A percentile compares a stretch with the other conserved stretches of the same genome.
These are phyloP conservation scores for Penicillium hordei DNA, from an alignment of 2,329 filamentous ascomycete species.

Conservation along the genomic window DNA sequence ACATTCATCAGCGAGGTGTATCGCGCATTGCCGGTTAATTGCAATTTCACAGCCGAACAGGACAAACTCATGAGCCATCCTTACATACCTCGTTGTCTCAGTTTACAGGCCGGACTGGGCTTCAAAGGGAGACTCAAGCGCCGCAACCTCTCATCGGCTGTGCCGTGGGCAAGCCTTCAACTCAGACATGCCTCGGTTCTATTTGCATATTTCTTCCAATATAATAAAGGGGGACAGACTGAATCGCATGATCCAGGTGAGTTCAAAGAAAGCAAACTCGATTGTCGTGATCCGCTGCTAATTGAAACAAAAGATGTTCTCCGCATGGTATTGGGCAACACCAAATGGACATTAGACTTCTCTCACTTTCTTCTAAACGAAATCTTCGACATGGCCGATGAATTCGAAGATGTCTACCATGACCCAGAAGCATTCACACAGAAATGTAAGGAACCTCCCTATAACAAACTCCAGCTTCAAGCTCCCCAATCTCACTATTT, in stretches of 20 bases:
- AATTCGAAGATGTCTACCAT: slow-evolving; percentile 34
- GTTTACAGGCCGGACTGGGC: slow-evolving; percentile 75
- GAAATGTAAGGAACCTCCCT: slow-evolving; percentile 28
- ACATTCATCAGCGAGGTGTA: slow-evolving; percentile 68
- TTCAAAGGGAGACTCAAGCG: slow-evolving; percentile 64
- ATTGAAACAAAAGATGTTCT: slow-evolving; percentile 60
- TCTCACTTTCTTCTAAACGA: slow-evolving; percentile 57
- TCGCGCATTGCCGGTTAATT: slow-evolving; percentile 66
- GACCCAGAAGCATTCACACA: slow-evolving; percentile 40
- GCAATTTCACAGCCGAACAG: slow-evolving; percentile 81
- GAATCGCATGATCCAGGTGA: slow-evolving; percentile 59
- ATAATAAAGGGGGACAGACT: slow-evolving; percentile 55
- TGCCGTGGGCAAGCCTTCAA: slow-evolving; percentile 73
- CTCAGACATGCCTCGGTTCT: slow-evolving; percentile 66
- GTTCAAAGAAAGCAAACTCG: slow-evolving; percentile 11
- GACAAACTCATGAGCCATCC: slow-evolving; percentile 72
- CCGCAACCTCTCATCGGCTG: slow-evolving; percentile 68
- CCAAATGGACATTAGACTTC: slow-evolving; percentile 74
- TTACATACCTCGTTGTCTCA: slow-evolving; percentile 71
- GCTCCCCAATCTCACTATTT: slow-evolving; percentile 2
- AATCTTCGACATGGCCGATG: slow-evolving; percentile 48
- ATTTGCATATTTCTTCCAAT: slow-evolving; percentile 65
- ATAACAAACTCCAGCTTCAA: background rate
- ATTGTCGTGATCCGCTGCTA: background rate
- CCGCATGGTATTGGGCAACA: slow-evolving; percentile 69